Percentiles rank a stretch among this genome's conserved stretches.
These are phyloP conservation scores for Cicer pinnatifidum DNA, from an alignment of 306 rosid species.

Conservation along the genomic window DNA sequence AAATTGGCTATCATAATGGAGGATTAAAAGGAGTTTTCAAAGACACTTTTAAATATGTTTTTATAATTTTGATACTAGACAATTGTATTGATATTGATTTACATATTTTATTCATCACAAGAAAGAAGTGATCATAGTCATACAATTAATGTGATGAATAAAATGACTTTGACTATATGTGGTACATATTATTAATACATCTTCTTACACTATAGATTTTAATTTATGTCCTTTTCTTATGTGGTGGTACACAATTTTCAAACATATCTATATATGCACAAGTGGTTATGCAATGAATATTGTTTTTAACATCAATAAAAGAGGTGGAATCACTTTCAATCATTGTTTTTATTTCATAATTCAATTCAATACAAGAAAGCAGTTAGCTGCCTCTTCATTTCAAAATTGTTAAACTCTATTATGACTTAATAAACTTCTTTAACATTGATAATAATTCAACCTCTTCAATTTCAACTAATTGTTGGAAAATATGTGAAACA, in stretches of 20 bases:
- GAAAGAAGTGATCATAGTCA: not conserved
- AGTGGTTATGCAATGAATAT: constrained; percentile 18
- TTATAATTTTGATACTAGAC: no score
- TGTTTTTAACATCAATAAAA: constrained; percentile 31
- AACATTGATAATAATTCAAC: constrained; percentile 36
- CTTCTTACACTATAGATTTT: not conserved
- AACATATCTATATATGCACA: constrained; percentile 1
- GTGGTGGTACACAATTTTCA: constrained; percentile 6
- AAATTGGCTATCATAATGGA: no score
- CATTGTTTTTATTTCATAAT: constrained; percentile 12
- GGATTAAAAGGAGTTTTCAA: no score
- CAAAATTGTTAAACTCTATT: not conserved
- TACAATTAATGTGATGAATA: not conserved
- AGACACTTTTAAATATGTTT: no score
- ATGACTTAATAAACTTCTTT: constrained; percentile 7
- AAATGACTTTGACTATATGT: not conserved
- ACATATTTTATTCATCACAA: not conserved
- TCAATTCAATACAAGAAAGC: constrained; percentile 37
- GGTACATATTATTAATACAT: not conserved
- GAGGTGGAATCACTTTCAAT: constrained; percentile 39
- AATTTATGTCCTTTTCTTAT: constrained; percentile 17
- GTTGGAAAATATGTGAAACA: constrained; percentile 10
- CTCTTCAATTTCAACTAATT: constrained; percentile 32
- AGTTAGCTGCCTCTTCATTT: constrained; percentile 14
- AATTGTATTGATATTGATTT: no score